These are phyloP conservation scores for Trichosporon coremiiforme DNA, from an alignment of 1,284 basidiomycete genomes.

Conservation along the genomic window DNA sequence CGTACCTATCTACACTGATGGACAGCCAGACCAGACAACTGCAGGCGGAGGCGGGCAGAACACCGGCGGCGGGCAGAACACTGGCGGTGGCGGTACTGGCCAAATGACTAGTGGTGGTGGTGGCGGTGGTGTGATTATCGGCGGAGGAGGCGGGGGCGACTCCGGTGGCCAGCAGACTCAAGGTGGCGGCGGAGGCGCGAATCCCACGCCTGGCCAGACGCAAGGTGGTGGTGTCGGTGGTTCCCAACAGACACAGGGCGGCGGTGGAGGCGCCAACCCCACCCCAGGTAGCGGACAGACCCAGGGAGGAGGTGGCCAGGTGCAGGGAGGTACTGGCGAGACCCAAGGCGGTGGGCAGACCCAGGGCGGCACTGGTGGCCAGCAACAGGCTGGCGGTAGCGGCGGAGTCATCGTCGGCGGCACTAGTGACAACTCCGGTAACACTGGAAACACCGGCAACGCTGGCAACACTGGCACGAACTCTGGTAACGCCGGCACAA, in stretches of 20 bases:
- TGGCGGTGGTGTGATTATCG: background rate
- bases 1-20: background rate
- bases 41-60: background rate
- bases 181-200: background rate
- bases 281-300: background rate
- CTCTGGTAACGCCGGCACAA: background rate
- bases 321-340: background rate
- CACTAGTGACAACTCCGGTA: too few species aligned
- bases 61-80: background rate
- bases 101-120: background rate
- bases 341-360: too few species aligned
- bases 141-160: background rate
- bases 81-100: background rate
- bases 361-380: background rate
- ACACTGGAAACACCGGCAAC: background rate
- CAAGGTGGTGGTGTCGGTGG: background rate
- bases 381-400: background rate
- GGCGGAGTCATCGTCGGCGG: conserved; percentile 12
- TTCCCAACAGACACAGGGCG: background rate
- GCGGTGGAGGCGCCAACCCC: background rate
- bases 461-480: background rate
- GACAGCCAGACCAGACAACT: background rate
- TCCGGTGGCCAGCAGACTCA: background rate
- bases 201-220: background rate
- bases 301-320: background rate